Percentiles rank a stretch among this genome's conserved stretches.
These are phyloP conservation scores for Chalara sp. DNA, from an alignment of 2,329 filamentous ascomycete species.

Conservation along the genomic window DNA sequence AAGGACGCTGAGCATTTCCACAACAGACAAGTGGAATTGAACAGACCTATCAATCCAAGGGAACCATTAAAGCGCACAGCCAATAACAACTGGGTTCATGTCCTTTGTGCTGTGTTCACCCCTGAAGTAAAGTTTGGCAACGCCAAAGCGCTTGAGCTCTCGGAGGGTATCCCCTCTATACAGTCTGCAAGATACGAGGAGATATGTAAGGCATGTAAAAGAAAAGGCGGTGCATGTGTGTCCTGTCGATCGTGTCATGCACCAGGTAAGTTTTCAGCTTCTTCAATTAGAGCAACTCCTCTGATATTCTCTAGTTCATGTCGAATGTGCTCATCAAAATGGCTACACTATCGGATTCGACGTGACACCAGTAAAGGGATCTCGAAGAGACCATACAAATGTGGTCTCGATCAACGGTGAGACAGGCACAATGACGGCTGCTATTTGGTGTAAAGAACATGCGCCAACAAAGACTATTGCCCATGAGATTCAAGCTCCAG, in stretches of 20 bases:
- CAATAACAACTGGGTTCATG: conserved; percentile 98
- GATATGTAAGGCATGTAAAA: conserved; percentile 78
- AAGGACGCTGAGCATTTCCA: conserved; percentile 77
- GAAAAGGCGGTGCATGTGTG: conserved; percentile 69
- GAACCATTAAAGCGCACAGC: conserved; percentile 90
- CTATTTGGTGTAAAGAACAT: conserved; percentile 90
- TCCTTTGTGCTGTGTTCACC: conserved; percentile 86
- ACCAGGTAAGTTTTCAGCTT: conserved; percentile 27
- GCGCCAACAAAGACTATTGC: conserved; percentile 62
- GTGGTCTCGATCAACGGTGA: conserved; percentile 78
- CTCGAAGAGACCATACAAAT: conserved; percentile 71
- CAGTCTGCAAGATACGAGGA: conserved; percentile 66
- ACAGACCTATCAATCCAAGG: conserved; percentile 75
- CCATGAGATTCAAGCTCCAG: conserved; percentile 72
- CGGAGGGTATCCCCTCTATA: conserved; percentile 85
- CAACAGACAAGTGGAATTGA: conserved; percentile 75
- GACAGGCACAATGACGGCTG: conserved; percentile 75
- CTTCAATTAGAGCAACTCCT: background rate
- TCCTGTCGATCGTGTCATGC: conserved; percentile 68
- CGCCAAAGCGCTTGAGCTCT: conserved; percentile 72
- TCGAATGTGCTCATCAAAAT: conserved; percentile 81
- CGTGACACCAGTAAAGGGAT: conserved; percentile 81
- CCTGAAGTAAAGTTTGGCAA: conserved; percentile 90
- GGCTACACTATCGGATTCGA: conserved; percentile 86
- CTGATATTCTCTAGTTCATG: conserved; percentile 49